Conservation (phyloP, 2,329 filamentous ascomycete species). For the Emericellopsis atlantica region DNA sequence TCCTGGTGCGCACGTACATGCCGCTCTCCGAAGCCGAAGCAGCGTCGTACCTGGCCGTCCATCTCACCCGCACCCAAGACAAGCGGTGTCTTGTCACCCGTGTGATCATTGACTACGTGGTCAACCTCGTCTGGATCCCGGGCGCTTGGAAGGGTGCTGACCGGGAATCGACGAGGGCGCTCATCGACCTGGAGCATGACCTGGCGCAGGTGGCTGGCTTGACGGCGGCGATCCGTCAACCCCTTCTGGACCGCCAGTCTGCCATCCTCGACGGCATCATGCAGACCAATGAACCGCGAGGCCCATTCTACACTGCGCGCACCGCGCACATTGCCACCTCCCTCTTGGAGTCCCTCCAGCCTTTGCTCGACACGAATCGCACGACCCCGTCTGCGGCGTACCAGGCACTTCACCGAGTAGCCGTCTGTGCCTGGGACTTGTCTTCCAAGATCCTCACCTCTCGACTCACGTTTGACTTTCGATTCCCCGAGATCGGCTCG, state of each 20-base stretch:
- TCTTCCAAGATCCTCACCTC: constrained; percentile 33
- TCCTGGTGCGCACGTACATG: constrained; percentile 22
- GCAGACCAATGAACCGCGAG: constrained; percentile 14
- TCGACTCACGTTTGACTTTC: constrained; percentile 29
- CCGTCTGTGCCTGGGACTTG: constrained; percentile 28
- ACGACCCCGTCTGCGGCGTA: constrained; percentile 17
- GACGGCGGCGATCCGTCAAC: constrained; percentile 20
- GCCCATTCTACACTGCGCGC: constrained; percentile 16
- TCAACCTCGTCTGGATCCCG: constrained; percentile 25
- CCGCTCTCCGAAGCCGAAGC: constrained; percentile 24
- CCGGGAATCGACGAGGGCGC: constrained; percentile 16
- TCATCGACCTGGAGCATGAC: constrained; percentile 22
- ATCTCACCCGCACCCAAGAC: constrained; percentile 23
- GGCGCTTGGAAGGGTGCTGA: constrained; percentile 25
- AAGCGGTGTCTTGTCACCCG: constrained; percentile 29
- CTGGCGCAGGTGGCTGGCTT: constrained; percentile 16
- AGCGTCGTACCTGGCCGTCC: constrained; percentile 25
- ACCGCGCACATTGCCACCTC: constrained; percentile 29
- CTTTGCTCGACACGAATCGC: constrained; percentile 19
- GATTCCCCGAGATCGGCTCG: constrained; percentile 35
- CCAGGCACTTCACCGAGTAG: constrained; percentile 27
- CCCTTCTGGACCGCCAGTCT: constrained; percentile 24
- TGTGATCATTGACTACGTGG: constrained; percentile 27
- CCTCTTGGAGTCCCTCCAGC: constrained; percentile 21
- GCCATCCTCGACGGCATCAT: constrained; percentile 24